Evolutionary conservation across 768 basidiomycete genomes (phyloP).

Genomic region (Podaxis sp.): DNA sequence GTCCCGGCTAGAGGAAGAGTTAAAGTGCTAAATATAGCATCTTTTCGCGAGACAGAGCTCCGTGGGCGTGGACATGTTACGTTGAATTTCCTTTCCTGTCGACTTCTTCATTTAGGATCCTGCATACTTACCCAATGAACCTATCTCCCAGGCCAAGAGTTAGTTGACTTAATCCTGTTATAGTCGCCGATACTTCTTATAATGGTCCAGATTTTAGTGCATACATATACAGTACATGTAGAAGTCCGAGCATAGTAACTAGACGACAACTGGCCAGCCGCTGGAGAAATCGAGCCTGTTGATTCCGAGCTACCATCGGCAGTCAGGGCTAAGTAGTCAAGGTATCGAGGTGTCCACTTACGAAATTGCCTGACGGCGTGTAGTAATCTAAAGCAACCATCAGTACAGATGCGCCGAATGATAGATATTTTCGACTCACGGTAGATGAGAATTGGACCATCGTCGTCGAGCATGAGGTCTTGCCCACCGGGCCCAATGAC

Average conservation of each 20-base stretch:
- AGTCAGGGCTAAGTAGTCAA: neutral
- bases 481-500: slow-evolving; percentile 57
- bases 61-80: too few relatives aligned
- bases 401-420: neutral
- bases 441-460: slow-evolving; percentile 50
- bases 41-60: too few relatives aligned
- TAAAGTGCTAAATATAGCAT: too few relatives aligned
- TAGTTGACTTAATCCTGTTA: slow-evolving; percentile 61
- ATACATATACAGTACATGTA: neutral
- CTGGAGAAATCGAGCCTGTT: slow-evolving; percentile 48
- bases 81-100: neutral
- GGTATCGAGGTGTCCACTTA: slow-evolving; percentile 22
- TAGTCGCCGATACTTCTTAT: slow-evolving; percentile 33
- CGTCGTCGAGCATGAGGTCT: slow-evolving; percentile 43
- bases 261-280: slow-evolving; percentile 44
- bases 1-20: too few relatives aligned
- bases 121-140: slow-evolving; percentile 91
- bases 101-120: slow-evolving; percentile 57
- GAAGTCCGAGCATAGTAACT: neutral
- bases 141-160: slow-evolving; percentile 83
- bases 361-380: slow-evolving; percentile 43
- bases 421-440: slow-evolving; percentile 31
- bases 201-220: too few relatives aligned
- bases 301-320: slow-evolving; percentile 36
- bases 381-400: slow-evolving; percentile 42